Evolutionary conservation across 2,329 filamentous ascomycete genomes (phyloP), one percentile per base, ranked within the genome.

Genomic region (Zymoseptoria crescenta): DNA sequence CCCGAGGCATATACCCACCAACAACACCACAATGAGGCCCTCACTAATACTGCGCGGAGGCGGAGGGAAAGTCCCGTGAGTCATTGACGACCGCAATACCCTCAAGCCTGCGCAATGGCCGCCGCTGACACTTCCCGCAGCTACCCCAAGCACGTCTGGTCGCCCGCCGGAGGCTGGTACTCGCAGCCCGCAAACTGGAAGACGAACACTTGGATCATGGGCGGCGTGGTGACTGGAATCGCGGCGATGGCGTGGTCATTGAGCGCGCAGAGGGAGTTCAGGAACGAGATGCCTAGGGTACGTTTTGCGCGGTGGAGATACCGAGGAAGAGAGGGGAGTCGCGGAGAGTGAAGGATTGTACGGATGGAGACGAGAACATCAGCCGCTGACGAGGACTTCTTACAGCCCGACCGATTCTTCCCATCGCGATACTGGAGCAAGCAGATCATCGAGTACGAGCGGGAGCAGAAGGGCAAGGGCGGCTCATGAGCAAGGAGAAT

Each of bases 121-220:
- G 58, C 65, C 59, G 9, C 29, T 51, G 28, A 57, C 29, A 51
- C 54, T 19, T 27, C 53, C 24, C 48, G 56, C 62, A 71, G 65
- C 59, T 70, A 72, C 65, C 67, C 69, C 24, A 71, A 70, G 59
- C 93, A 99, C 82, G 91, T 99, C 83, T 99, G 94, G 94, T 97
- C 94, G 72, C 94, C 94, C 63, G 82, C 93, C 66, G 94, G 94
- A 83, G 94, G 94, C 77, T 99, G 94, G 94, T 99, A 99, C 78
- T 80, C 87, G 57, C 93, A 96, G 75, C 94, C 94, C 56, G 81
- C 83, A 67, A 99, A 99, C 82, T 99, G 94, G 94, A 94, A 88
- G 75, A 79, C 80, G 70, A 99, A 99, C 81, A 99, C 94, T 4
- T 81, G 87, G 57, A 80, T 94, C 67, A 85, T 91, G 73, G 83